These are phyloP conservation scores for Ophiosphaerella narmari DNA, from an alignment of 2,329 filamentous ascomycete species.

Conservation along the genomic window DNA sequence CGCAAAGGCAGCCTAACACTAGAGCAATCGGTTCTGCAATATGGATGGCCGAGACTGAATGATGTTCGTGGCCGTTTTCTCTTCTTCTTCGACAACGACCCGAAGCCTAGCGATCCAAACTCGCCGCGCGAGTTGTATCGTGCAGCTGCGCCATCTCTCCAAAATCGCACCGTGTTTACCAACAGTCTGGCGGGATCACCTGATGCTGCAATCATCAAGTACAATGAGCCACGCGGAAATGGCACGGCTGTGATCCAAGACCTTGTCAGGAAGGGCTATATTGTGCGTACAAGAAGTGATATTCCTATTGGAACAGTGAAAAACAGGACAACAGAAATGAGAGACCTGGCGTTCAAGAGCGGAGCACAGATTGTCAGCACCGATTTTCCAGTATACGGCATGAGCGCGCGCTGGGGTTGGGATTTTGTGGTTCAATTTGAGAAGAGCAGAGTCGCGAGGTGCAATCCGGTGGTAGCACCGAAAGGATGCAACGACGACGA, in stretches of 20 bases:
- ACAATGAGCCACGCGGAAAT: slow-evolving; percentile 50
- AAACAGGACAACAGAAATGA: slow-evolving; percentile 48
- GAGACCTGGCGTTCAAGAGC: slow-evolving; percentile 51
- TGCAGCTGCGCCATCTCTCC: slow-evolving; percentile 40
- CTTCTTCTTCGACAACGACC: slow-evolving; percentile 59
- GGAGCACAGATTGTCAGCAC: slow-evolving; percentile 58
- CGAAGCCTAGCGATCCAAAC: slow-evolving; percentile 35
- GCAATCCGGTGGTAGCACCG: slow-evolving; percentile 47
- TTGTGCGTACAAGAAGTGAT: slow-evolving; percentile 56
- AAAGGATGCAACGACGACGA: slow-evolving; percentile 39
- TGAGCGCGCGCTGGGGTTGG: slow-evolving; percentile 53
- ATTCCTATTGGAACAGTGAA: slow-evolving; percentile 53
- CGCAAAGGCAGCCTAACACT: slow-evolving; percentile 49
- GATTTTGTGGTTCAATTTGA: slow-evolving; percentile 51
- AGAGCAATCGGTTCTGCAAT: slow-evolving; percentile 51
- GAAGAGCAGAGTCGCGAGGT: slow-evolving; percentile 38
- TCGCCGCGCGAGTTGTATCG: slow-evolving; percentile 47
- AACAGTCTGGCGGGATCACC: slow-evolving; percentile 52
- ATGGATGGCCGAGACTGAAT: slow-evolving; percentile 56
- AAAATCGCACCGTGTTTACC: slow-evolving; percentile 56
- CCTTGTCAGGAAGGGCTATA: slow-evolving; percentile 54
- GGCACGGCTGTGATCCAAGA: slow-evolving; percentile 50
- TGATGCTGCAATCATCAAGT: slow-evolving; percentile 57
- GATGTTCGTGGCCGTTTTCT: slow-evolving; percentile 53
- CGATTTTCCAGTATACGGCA: slow-evolving; percentile 55